Evolutionary conservation across 805 yeast species (phyloP).

Genomic region (Pichia rugopelliculosa): DNA sequence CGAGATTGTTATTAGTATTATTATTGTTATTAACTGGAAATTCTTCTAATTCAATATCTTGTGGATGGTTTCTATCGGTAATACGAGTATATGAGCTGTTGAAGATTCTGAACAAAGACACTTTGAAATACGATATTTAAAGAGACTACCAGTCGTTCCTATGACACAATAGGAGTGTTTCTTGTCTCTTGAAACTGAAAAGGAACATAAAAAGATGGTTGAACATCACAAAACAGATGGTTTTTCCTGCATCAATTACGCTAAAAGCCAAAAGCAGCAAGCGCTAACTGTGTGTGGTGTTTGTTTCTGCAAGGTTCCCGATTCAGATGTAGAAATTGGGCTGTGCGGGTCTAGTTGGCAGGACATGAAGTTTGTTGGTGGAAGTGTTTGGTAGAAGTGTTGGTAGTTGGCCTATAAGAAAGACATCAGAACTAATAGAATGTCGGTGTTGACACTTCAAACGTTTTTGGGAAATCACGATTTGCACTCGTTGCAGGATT

Average conservation of each 20-base stretch:
- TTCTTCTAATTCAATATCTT: slow-evolving; percentile 4
- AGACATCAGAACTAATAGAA: too few species aligned
- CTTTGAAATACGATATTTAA: neutral
- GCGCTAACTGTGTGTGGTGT: too few species aligned
- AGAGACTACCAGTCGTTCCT: neutral
- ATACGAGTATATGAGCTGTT: neutral
- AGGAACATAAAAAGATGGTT: neutral
- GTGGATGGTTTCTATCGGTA: neutral
- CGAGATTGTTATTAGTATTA: neutral
- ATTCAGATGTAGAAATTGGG: too few species aligned
- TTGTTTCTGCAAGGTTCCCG: too few species aligned
- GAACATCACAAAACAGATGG: too few species aligned
- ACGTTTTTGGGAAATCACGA: neutral
- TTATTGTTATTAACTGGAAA: neutral
- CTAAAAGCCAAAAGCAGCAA: too few species aligned
- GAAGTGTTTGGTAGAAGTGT: too few species aligned
- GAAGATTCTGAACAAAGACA: neutral
- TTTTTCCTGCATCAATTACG: too few species aligned
- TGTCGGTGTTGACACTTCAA: slow-evolving; percentile 1
- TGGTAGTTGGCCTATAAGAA: too few species aligned
- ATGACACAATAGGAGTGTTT: neutral
- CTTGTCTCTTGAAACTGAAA: neutral
- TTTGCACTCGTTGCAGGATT: neutral
- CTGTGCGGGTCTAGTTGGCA: too few species aligned
- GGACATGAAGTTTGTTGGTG: too few species aligned